Conservation (phyloP, 2,329 filamentous ascomycete genomes). For the Exophiala phaeomuriformis region DNA sequence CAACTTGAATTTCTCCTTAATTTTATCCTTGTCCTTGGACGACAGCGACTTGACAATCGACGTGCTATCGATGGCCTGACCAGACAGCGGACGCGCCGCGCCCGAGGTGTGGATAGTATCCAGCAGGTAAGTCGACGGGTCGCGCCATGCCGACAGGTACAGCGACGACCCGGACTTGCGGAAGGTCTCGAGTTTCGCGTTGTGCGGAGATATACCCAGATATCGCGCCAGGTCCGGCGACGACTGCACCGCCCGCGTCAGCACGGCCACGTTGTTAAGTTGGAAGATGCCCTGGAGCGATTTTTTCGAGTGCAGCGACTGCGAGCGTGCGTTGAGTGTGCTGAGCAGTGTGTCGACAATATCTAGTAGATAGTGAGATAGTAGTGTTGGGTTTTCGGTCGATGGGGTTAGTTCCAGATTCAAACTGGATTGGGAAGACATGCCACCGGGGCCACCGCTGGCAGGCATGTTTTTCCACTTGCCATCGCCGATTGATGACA, state of each 20-base stretch:
- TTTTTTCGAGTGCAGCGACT: conserved; percentile 66
- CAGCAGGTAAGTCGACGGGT: conserved; percentile 74
- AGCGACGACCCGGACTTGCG: conserved; percentile 75
- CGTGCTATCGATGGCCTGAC: conserved; percentile 61
- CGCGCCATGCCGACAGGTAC: conserved; percentile 83
- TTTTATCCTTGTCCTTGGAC: conserved; percentile 88
- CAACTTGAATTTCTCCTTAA: conserved; percentile 89
- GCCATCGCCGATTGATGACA: conserved; percentile 86
- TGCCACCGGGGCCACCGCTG: too few relatives aligned
- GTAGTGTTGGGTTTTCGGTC: conserved; percentile 64
- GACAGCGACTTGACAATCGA: conserved; percentile 75
- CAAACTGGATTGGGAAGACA: conserved; percentile 30
- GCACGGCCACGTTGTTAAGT: conserved; percentile 75
- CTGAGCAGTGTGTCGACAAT: conserved; percentile 75
- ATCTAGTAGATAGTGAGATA: conserved; percentile 83
- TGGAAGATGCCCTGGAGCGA: conserved; percentile 79
- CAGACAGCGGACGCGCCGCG: conserved; percentile 60
- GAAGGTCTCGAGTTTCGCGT: conserved; percentile 67
- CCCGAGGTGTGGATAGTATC: conserved; percentile 83
- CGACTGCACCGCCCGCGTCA: conserved; percentile 74
- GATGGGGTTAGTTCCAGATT: conserved; percentile 42
- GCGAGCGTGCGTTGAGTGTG: conserved; percentile 67
- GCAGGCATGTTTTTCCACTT: too few relatives aligned
- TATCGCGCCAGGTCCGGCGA: conserved; percentile 67
- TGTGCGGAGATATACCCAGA: conserved; percentile 55